A percentile compares a stretch with the other conserved stretches of the same genome.
Evolutionary conservation across 1,284 basidiomycete genomes (phyloP).

Genomic region (Termitomyces sp.): DNA sequence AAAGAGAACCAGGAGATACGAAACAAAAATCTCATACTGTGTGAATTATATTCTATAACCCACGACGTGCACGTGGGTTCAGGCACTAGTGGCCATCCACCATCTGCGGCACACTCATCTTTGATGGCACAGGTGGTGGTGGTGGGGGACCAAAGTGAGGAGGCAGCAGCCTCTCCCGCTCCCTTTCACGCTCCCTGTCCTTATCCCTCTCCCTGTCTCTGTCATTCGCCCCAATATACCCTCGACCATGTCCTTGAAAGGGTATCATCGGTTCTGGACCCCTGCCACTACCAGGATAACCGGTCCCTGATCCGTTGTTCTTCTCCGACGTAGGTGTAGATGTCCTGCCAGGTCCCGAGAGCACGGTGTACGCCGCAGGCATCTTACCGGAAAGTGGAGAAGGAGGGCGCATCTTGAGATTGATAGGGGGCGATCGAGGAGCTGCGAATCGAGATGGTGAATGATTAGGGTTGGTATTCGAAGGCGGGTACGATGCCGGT

Average conservation of each 20-base stretch:
- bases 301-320: slow-evolving; percentile 17
- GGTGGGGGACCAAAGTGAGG: slow-evolving; percentile 25
- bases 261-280: slow-evolving; percentile 27
- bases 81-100: slow-evolving; percentile 31
- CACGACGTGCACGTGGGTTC: background rate
- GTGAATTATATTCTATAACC: slow-evolving; percentile 2
- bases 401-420: slow-evolving; percentile 19
- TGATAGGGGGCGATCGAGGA: slow-evolving; percentile 18
- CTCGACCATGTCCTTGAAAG: slow-evolving; percentile 15
- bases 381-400: slow-evolving; percentile 19
- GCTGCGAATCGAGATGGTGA: slow-evolving; percentile 27
- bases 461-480: slow-evolving; percentile 16
- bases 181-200: slow-evolving; percentile 20
- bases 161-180: slow-evolving; percentile 21
- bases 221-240: slow-evolving; percentile 9
- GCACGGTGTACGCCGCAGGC: slow-evolving; percentile 10
- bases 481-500: slow-evolving; percentile 3
- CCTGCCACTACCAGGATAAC: slow-evolving; percentile 21
- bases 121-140: slow-evolving; percentile 26
- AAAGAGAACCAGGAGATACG: background rate
- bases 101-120: slow-evolving; percentile 36
- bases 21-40: background rate
- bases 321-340: slow-evolving; percentile 19
- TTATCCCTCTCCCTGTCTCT: slow-evolving; percentile 15
- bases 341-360: slow-evolving; percentile 19